These are phyloP conservation scores for Lactarius tabidus DNA, from an alignment of 768 basidiomycete species.

Conservation along the genomic window DNA sequence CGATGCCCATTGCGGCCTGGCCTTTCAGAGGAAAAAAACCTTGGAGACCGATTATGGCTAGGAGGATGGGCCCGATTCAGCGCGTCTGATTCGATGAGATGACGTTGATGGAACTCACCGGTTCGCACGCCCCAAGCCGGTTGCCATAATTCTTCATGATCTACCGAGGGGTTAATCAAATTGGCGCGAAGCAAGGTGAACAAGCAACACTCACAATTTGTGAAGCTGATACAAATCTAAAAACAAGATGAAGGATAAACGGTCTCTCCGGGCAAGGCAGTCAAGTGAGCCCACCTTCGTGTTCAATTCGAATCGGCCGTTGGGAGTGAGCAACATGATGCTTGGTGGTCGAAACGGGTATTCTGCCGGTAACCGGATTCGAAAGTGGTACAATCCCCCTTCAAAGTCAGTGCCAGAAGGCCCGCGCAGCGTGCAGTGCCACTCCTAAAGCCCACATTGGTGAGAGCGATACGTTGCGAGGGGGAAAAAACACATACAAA, in stretches of 20 bases:
- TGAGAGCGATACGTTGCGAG: not conserved
- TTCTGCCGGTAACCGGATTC: constrained; percentile 84
- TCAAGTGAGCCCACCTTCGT: constrained; percentile 65
- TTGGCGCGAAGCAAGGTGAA: constrained; percentile 19
- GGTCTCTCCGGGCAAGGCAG: not conserved
- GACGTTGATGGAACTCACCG: constrained; percentile 41
- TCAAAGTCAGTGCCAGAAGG: constrained; percentile 86
- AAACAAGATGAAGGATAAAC: constrained; percentile 13
- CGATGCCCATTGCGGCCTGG: constrained; percentile 81
- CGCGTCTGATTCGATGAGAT: not conserved
- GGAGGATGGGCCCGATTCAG: not conserved
- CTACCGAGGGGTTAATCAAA: constrained; percentile 37
- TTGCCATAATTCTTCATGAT: constrained; percentile 97
- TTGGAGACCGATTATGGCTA: constrained; percentile 84
- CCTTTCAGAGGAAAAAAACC: constrained; percentile 88
- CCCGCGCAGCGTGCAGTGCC: constrained; percentile 97
- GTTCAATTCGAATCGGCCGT: constrained; percentile 94
- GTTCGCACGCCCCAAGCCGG: constrained; percentile 98
- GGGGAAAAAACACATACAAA: constrained; percentile 51
- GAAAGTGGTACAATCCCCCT: constrained; percentile 94
- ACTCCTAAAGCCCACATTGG: constrained; percentile 50
- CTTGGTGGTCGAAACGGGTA: constrained; percentile 97
- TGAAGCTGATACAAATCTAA: constrained; percentile 91
- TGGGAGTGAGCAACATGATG: constrained; percentile 93
- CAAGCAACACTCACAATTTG: constrained; percentile 55